Conservation (phyloP, 148 eudicot species). For the Rhododendron molle region DNA sequence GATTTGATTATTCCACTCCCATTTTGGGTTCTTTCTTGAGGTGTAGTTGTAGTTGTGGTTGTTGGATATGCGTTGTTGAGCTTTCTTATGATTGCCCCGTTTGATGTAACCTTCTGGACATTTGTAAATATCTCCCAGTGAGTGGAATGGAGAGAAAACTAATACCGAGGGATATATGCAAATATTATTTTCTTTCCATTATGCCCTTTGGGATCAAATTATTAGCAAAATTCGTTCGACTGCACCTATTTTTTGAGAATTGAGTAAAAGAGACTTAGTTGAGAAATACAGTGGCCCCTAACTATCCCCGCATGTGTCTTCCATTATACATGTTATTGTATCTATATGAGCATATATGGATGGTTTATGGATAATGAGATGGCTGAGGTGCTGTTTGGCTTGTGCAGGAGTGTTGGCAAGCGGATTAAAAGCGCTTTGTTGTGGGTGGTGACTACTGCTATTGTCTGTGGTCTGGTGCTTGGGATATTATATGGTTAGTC, state of each 20-base stretch:
- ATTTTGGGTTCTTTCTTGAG: neutral
- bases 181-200: neutral
- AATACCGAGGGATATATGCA: neutral
- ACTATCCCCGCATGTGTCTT: neutral
- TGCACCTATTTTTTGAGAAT: neutral
- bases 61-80: neutral
- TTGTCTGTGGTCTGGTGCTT: slow-evolving; percentile 77
- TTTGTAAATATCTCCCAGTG: neutral
- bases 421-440: slow-evolving; percentile 66
- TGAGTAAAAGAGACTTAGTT: neutral
- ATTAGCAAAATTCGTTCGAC: neutral
- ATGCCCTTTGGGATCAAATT: neutral
- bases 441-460: slow-evolving; percentile 73
- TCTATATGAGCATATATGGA: neutral
- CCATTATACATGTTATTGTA: neutral
- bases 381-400: neutral
- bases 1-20: neutral
- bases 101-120: neutral
- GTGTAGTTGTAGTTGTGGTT: neutral
- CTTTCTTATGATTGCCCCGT: neutral
- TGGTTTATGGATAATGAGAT: slow-evolving; percentile 3
- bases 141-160: neutral
- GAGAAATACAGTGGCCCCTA: neutral
- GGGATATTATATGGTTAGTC: slow-evolving; percentile 87
- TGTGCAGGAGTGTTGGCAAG: slow-evolving; percentile 64